Percentiles rank a stretch among this genome's conserved stretches.
Evolutionary conservation across 257 asterid genomes (phyloP).

Genomic region (Solanum peruvianum): DNA sequence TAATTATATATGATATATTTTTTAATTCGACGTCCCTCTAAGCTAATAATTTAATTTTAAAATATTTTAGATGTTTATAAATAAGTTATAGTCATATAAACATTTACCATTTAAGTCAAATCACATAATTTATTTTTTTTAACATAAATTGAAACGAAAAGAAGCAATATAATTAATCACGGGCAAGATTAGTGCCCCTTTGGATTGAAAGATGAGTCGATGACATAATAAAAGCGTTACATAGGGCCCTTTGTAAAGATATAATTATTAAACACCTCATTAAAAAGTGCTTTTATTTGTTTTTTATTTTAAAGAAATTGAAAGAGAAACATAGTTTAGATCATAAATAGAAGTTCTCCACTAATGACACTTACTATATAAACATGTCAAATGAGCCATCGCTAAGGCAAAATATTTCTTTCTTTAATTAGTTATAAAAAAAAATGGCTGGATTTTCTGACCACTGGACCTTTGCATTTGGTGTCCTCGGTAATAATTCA

Average conservation of each 20-base stretch:
- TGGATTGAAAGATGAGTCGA: constrained; percentile 1
- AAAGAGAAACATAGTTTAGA: background rate
- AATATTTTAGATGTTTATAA: too few relatives aligned
- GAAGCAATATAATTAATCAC: background rate
- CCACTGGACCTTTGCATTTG: constrained; percentile 8
- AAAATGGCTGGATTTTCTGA: background rate
- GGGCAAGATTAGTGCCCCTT: background rate
- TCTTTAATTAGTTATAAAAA: background rate
- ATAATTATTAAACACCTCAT: background rate
- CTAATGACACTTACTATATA: background rate
- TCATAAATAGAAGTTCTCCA: background rate
- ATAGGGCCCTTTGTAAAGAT: background rate
- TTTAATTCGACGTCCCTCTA: too few relatives aligned
- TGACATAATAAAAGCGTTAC: constrained; percentile 7
- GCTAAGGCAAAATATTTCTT: background rate
- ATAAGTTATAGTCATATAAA: too few relatives aligned
- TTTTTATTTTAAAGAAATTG: background rate
- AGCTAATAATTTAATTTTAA: too few relatives aligned
- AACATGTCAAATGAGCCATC: background rate
- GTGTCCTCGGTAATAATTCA: background rate
- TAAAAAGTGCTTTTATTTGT: background rate
- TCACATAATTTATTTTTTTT: too few relatives aligned
- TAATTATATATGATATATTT: too few relatives aligned
- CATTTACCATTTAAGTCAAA: too few relatives aligned
- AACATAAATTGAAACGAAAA: too few relatives aligned